Conservation (phyloP, 495 filamentous ascomycete species). For the Wilcoxina mikolae region DNA sequence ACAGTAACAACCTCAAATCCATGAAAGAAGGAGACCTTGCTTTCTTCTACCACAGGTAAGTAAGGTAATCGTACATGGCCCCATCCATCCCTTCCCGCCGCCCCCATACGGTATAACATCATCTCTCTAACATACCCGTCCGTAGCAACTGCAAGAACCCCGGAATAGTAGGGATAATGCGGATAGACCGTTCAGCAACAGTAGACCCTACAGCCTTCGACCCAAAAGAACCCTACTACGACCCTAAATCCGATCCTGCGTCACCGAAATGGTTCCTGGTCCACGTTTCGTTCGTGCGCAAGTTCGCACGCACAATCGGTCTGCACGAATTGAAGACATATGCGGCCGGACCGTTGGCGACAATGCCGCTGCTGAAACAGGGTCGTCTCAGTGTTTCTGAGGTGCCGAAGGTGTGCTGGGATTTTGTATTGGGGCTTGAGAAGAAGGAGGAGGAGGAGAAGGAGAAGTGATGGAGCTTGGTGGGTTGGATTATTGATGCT, state of each 20-base stretch:
- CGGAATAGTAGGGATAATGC: constrained; percentile 84
- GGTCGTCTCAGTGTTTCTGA: constrained; percentile 69
- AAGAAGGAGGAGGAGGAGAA: constrained; percentile 18
- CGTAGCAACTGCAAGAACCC: constrained; percentile 72
- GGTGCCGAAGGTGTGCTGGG: constrained; percentile 61
- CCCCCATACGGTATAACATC: neutral
- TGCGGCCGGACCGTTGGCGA: constrained; percentile 49
- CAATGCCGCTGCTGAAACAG: constrained; percentile 71
- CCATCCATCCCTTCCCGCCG: neutral
- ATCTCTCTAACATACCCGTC: too few species aligned
- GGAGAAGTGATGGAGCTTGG: neutral
- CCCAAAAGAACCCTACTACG: constrained; percentile 64
- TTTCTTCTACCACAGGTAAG: constrained; percentile 82
- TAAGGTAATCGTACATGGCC: neutral
- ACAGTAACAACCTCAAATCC: constrained; percentile 64
- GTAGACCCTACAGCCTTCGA: constrained; percentile 74
- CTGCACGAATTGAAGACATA: constrained; percentile 59
- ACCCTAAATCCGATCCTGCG: constrained; percentile 56
- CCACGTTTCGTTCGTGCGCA: constrained; percentile 69
- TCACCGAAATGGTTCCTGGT: constrained; percentile 81
- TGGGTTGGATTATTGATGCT: neutral
- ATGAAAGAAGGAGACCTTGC: constrained; percentile 88
- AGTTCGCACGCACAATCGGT: constrained; percentile 56
- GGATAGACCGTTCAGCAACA: constrained; percentile 70
- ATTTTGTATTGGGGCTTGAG: constrained; percentile 51